These are phyloP conservation scores for Gossypium turneri DNA, from an alignment of 345 rosid species.

Conservation along the genomic window DNA sequence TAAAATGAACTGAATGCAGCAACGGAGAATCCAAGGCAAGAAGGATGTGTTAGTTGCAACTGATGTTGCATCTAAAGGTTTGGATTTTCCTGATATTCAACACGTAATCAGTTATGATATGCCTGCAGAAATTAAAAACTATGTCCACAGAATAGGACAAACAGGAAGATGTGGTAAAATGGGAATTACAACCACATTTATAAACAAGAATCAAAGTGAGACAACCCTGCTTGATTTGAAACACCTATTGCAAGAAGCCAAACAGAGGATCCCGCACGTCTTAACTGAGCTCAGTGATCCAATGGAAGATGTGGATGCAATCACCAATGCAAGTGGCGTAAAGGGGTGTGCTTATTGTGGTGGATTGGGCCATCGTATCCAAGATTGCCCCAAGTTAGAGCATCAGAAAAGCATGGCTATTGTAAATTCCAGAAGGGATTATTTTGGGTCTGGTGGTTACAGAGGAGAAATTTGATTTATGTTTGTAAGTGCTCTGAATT, in stretches of 20 bases:
- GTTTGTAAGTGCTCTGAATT: background rate
- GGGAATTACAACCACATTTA: conserved; percentile 87
- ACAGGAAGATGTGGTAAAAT: conserved; percentile 94
- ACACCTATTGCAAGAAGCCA: conserved; percentile 86
- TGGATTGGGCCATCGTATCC: conserved; percentile 85
- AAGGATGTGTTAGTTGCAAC: conserved; percentile 92
- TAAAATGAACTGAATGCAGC: too few relatives aligned
- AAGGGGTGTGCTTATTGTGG: conserved; percentile 97
- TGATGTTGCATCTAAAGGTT: conserved; percentile 88
- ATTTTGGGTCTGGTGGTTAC: conserved; percentile 88
- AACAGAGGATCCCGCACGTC: conserved; percentile 90
- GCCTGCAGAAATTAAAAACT: conserved; percentile 94
- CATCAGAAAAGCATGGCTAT: conserved; percentile 80
- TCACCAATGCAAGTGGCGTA: conserved; percentile 68
- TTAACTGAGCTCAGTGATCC: conserved; percentile 84
- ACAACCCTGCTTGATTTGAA: conserved; percentile 80
- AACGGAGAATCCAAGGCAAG: conserved; percentile 26
- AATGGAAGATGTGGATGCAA: conserved; percentile 74
- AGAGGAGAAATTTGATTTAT: conserved; percentile 64
- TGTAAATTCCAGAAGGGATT: conserved; percentile 78
- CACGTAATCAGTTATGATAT: conserved; percentile 91
- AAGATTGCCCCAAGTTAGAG: conserved; percentile 85
- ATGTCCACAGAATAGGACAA: conserved; percentile 88
- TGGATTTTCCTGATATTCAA: conserved; percentile 90
- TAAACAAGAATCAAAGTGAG: conserved; percentile 92